Percentiles rank a stretch among this genome's conserved stretches.
Conservation (phyloP, 2,329 filamentous ascomycete species). For the Calonectria pseudoturangicola region DNA sequence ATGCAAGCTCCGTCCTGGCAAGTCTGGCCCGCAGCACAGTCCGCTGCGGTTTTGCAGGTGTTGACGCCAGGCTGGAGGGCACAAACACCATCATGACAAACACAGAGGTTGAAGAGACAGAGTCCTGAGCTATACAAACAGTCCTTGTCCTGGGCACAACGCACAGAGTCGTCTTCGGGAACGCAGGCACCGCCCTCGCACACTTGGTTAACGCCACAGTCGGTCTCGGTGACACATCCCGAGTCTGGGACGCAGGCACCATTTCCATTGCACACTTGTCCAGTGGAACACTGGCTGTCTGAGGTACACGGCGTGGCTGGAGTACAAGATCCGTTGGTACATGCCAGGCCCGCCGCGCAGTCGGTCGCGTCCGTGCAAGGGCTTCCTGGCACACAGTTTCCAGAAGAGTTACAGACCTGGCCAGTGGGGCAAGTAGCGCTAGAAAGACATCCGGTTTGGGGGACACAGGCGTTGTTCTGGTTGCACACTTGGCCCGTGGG, state of each 20-base stretch:
- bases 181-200: conserved; percentile 28
- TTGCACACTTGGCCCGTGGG: conserved; percentile 14
- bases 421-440: not conserved
- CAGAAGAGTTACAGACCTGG: conserved; percentile 19
- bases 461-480: conserved; percentile 21
- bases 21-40: conserved; percentile 6
- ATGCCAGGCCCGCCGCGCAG: conserved; percentile 3
- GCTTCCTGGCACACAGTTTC: conserved; percentile 1
- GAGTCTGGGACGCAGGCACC: conserved; percentile 8
- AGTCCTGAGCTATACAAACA: conserved; percentile 17
- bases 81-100: conserved; percentile 25
- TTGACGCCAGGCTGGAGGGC: not conserved
- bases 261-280: conserved; percentile 12
- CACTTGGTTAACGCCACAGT: conserved; percentile 7
- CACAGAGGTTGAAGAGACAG: conserved; percentile 24
- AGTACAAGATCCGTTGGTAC: conserved; percentile 3
- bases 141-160: conserved; percentile 26
- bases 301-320: conserved; percentile 1
- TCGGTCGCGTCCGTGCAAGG: not conserved
- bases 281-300: not conserved
- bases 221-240: not conserved
- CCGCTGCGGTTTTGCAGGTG: not conserved
- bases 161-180: not conserved
- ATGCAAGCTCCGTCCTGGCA: conserved; percentile 29
- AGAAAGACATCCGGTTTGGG: not conserved